Evolutionary conservation across 345 rosid genomes (phyloP).

Genomic region (Syzygium aqueum): DNA sequence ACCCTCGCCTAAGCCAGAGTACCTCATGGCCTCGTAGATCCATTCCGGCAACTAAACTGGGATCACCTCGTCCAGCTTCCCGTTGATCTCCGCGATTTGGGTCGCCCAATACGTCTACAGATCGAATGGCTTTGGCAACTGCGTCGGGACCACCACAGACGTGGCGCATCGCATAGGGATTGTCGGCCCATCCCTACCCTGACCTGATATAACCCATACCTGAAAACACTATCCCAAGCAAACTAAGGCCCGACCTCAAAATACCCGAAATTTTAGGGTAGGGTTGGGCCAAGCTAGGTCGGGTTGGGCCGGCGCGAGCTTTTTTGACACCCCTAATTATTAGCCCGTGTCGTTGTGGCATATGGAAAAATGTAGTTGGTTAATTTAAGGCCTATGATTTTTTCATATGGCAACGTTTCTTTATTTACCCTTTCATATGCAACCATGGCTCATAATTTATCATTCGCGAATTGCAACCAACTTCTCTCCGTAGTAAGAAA

Average conservation of each 20-base stretch:
- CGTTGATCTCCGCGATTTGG: conserved; percentile 52
- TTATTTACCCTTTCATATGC: not conserved
- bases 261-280: no score
- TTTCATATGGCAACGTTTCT: not conserved
- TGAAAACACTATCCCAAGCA: no score
- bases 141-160: conserved; percentile 15
- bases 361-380: not conserved
- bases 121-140: conserved; percentile 44
- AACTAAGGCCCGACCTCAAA: no score
- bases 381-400: not conserved
- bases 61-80: conserved; percentile 66
- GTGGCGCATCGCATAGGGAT: conserved; percentile 24
- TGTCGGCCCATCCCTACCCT: no score
- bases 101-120: conserved; percentile 72
- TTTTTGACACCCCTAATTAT: not conserved
- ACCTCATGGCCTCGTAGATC: conserved; percentile 94
- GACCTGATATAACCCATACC: no score
- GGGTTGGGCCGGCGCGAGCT: no score
- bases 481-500: not conserved
- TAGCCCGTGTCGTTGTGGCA: not conserved
- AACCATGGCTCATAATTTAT: not conserved
- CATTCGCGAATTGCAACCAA: not conserved
- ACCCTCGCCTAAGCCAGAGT: conserved; percentile 73
- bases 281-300: no score
- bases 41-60: conserved; percentile 54